A percentile compares a stretch with the other conserved stretches of the same genome.
These are phyloP conservation scores for Fusarium vanettenii DNA, from an alignment of 2,329 filamentous ascomycete genomes.

Conservation along the genomic window DNA sequence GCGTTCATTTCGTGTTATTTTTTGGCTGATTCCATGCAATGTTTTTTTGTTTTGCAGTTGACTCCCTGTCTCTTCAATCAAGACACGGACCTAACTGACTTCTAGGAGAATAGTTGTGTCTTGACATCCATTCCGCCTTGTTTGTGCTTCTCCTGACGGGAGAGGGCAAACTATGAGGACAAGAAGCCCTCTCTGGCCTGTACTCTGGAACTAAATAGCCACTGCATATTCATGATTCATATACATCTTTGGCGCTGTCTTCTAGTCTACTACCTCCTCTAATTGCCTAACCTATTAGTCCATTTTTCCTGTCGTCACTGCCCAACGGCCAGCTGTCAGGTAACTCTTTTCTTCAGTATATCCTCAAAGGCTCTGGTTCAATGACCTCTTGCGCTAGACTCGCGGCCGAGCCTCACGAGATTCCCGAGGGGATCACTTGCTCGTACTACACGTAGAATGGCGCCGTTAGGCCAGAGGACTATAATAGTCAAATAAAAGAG, in stretches of 20 bases:
- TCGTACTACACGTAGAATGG: too few species aligned
- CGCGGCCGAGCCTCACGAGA: too few species aligned
- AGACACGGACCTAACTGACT: constrained; percentile 14
- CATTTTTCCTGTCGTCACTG: too few species aligned
- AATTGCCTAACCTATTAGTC: too few species aligned
- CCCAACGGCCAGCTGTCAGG: too few species aligned
- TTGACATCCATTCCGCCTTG: constrained; percentile 5
- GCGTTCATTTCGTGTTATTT: constrained; percentile 28
- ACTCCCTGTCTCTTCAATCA: not conserved
- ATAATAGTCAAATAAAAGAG: too few species aligned
- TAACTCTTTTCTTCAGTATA: too few species aligned
- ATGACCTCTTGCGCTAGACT: too few species aligned
- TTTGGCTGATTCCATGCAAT: constrained; percentile 3
- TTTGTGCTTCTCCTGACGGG: constrained; percentile 8
- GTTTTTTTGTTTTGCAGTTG: not conserved
- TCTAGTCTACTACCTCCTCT: too few species aligned
- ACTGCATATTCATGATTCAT: constrained; percentile 26
- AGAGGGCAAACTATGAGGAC: constrained; percentile 18
- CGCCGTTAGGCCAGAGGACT: too few species aligned
- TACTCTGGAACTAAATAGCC: constrained; percentile 43
- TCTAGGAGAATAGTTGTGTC: constrained; percentile 13
- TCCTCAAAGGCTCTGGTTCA: too few species aligned
- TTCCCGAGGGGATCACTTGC: too few species aligned
- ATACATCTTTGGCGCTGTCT: constrained; percentile 14
- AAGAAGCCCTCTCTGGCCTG: constrained; percentile 28